Conservation (phyloP, 148 eudicot species). For the Pharnaceum exiguum region DNA sequence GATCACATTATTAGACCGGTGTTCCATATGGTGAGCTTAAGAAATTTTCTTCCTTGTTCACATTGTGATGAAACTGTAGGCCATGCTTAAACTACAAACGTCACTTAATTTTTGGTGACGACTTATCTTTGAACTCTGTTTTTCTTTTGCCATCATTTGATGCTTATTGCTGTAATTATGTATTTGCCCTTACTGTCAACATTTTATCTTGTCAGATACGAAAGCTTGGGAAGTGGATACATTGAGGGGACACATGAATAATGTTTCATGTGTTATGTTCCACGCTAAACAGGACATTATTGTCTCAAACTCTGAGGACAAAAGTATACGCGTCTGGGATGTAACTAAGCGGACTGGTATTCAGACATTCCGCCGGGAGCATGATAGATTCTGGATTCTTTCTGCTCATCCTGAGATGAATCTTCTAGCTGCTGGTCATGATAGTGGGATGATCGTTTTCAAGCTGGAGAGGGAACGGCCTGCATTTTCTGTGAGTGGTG, state of each 20-base stretch:
- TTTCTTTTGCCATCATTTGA: not conserved
- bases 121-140: not conserved
- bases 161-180: not conserved
- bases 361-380: constrained; percentile 85
- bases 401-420: constrained; percentile 83
- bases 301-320: constrained; percentile 91
- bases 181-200: constrained; percentile 2
- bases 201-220: constrained; percentile 47
- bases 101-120: not conserved
- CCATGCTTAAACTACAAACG: not conserved
- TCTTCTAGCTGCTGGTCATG: constrained; percentile 83
- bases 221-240: constrained; percentile 97
- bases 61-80: not conserved
- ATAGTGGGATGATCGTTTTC: constrained; percentile 83
- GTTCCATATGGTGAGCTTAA: not conserved
- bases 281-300: constrained; percentile 90
- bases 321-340: constrained; percentile 93
- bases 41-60: not conserved
- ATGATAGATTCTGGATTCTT: constrained; percentile 85
- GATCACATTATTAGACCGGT: not conserved
- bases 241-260: constrained; percentile 85
- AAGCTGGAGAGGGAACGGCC: constrained; percentile 92
- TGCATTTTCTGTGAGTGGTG: constrained; percentile 87
- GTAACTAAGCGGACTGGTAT: constrained; percentile 74
- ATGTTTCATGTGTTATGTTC: constrained; percentile 81